A percentile compares a stretch with the other conserved stretches of the same genome.
phyloP scores from a whole-genome alignment of 163 green algal genomes.

The Trebouxia gelatinosa region DNA sequence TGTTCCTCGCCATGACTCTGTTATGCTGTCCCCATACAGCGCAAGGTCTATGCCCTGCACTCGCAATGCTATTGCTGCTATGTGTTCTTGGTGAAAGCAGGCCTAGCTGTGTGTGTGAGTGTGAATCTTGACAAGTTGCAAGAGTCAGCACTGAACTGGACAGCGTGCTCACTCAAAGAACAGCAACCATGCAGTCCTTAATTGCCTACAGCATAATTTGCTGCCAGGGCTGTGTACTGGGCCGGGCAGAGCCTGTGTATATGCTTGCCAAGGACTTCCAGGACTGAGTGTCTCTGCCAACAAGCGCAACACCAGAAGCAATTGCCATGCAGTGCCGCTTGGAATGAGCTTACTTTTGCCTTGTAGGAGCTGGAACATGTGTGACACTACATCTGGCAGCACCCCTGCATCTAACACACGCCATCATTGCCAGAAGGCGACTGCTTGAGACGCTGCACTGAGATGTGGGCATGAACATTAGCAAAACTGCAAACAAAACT shows the following conservation, averaged over 20 bases:
- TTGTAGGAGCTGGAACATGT: background rate
- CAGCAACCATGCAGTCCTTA: background rate
- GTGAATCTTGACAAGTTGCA: no score
- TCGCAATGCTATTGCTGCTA: no score
- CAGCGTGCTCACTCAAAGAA: background rate
- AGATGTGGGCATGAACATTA: background rate
- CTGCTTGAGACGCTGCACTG: no score
- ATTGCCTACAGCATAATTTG: background rate
- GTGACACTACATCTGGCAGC: background rate
- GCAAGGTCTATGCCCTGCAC: constrained; percentile 41
- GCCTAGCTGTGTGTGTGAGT: no score
- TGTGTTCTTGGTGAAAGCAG: no score
- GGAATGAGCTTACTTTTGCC: background rate
- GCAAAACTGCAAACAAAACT: background rate
- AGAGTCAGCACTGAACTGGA: no score
- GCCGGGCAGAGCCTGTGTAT: background rate
- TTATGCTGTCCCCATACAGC: constrained; percentile 53
- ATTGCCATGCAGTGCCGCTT: background rate
- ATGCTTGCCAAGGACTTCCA: background rate
- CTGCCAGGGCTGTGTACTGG: background rate
- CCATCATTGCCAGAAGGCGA: no score
- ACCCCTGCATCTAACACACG: background rate
- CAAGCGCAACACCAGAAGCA: background rate
- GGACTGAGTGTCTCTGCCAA: background rate
- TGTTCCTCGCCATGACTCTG: constrained; percentile 42